phyloP scores from a whole-genome alignment of 768 basidiomycete species.

The Macrolepiota fuliginosa region DNA sequence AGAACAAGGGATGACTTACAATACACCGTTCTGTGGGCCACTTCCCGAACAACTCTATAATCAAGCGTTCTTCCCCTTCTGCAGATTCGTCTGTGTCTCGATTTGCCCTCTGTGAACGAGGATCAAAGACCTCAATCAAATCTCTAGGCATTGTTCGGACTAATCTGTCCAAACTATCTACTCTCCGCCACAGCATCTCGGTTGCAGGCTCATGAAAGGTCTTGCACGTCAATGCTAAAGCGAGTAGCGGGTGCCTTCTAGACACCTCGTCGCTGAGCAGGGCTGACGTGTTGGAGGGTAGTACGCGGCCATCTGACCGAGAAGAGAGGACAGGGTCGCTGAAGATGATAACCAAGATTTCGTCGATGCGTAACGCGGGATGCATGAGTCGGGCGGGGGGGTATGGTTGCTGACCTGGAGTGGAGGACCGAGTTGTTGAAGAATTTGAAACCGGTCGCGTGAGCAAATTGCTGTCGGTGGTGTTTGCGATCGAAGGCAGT shows the following conservation, averaged over 20 bases:
- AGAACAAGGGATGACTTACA: neutral
- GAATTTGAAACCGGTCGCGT: neutral
- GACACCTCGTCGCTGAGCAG: neutral
- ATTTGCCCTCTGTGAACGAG: neutral
- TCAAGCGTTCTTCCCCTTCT: neutral
- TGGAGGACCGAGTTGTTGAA: neutral
- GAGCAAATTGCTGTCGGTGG: neutral
- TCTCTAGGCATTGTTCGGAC: neutral
- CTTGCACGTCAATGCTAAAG: constrained; percentile 8
- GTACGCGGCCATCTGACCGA: neutral
- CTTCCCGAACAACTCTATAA: neutral
- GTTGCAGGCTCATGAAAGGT: constrained; percentile 1
- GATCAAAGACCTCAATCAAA: neutral
- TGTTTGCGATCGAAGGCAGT: neutral
- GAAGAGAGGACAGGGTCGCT: neutral
- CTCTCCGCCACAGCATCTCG: neutral
- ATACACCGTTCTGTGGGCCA: neutral
- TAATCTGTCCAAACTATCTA: constrained; percentile 1
- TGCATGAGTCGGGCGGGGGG: neutral
- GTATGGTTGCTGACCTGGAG: neutral
- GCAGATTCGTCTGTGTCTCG: neutral
- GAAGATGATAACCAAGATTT: constrained; percentile 3
- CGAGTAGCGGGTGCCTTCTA: neutral
- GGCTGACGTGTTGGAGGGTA: neutral
- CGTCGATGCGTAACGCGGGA: neutral